Conservation (phyloP, 2,329 filamentous ascomycete genomes). For the Microdochium bolleyi region DNA sequence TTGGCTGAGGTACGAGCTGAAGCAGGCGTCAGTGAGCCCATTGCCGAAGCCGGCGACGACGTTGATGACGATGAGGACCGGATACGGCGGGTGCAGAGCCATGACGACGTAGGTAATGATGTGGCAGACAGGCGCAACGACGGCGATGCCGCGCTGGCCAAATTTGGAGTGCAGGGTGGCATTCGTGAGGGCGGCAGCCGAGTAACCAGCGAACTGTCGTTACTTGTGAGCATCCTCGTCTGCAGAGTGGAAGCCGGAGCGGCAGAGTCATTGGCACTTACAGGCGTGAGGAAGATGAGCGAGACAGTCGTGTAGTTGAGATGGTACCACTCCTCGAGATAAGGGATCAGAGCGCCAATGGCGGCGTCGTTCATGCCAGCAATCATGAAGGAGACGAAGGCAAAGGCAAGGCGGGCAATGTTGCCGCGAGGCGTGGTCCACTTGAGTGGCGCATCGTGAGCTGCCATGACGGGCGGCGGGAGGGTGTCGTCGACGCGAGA, state of each 20-base stretch:
- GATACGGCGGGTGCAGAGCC: constrained; percentile 60
- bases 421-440: not conserved
- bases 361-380: constrained; percentile 7
- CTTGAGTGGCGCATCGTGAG: not conserved
- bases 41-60: constrained; percentile 64
- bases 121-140: constrained; percentile 56
- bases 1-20: constrained; percentile 35
- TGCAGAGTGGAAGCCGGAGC: too few relatives aligned
- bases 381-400: constrained; percentile 3
- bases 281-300: constrained; percentile 56
- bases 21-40: constrained; percentile 44
- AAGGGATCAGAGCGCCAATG: constrained; percentile 2
- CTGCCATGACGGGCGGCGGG: not conserved
- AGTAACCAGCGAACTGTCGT: constrained; percentile 49
- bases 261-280: too few relatives aligned
- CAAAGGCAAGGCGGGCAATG: not conserved
- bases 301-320: constrained; percentile 57
- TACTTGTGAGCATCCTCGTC: too few relatives aligned
- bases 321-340: constrained; percentile 55
- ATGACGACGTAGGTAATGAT: constrained; percentile 58
- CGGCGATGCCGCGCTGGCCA: constrained; percentile 65
- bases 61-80: constrained; percentile 56
- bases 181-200: constrained; percentile 54
- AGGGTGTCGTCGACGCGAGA: not conserved
- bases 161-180: constrained; percentile 55